Percentiles rank a stretch among this genome's conserved stretches.
phyloP scores from a whole-genome alignment of 2,329 filamentous ascomycete species.

The Cadophora gregata region DNA sequence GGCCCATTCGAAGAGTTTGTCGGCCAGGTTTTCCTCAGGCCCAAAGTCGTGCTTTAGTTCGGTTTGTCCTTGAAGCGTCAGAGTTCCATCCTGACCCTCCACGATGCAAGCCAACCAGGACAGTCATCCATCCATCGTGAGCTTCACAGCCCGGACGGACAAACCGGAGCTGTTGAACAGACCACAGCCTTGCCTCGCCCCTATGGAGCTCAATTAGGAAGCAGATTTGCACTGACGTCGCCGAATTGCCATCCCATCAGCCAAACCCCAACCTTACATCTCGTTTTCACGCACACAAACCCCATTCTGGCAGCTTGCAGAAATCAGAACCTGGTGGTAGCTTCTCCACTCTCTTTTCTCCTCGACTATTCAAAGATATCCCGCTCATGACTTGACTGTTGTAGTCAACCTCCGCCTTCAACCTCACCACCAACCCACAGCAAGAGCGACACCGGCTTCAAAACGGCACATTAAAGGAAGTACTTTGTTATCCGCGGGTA shows the following conservation, averaged over 20 bases:
- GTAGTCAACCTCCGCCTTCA: background rate
- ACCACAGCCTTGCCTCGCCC: constrained; percentile 7
- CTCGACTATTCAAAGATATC: background rate
- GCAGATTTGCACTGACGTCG: constrained; percentile 14
- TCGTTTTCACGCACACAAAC: background rate
- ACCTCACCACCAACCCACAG: background rate
- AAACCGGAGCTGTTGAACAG: background rate
- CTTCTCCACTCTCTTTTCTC: background rate
- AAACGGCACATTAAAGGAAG: background rate
- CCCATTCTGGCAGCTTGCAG: background rate
- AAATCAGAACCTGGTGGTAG: background rate
- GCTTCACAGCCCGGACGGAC: constrained; percentile 7
- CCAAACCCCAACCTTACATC: background rate
- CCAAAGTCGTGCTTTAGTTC: constrained; percentile 1
- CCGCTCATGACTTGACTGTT: constrained; percentile 9
- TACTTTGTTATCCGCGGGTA: background rate
- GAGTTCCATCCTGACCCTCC: background rate
- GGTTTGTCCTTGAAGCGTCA: background rate
- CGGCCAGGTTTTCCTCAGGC: background rate
- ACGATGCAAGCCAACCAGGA: constrained; percentile 8
- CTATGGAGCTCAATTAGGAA: constrained; percentile 1
- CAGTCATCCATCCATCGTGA: constrained; percentile 4
- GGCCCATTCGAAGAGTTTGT: background rate
- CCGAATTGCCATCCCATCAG: constrained; percentile 13
- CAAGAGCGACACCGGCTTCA: constrained; percentile 13